Conservation (phyloP, 1,284 basidiomycete species). For the Leucoagaricus sp. region DNA sequence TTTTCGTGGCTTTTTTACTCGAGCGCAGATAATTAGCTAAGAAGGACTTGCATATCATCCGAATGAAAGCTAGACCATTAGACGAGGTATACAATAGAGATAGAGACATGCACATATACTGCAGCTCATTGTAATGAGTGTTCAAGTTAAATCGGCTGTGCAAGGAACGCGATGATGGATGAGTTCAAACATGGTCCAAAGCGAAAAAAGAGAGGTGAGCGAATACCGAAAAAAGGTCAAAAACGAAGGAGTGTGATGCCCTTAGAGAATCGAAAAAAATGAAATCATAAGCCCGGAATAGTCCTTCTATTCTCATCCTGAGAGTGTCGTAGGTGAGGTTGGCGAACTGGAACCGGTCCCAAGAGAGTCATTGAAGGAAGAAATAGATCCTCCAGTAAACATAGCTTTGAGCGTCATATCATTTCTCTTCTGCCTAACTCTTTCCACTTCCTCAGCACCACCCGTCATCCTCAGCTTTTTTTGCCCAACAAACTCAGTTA, state of each 20-base stretch:
- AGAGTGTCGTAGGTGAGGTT: slow-evolving; percentile 7
- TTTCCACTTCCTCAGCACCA: slow-evolving; percentile 88
- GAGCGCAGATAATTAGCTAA: no score
- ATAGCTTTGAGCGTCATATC: slow-evolving; percentile 87
- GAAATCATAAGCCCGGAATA: neutral
- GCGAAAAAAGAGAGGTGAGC: neutral
- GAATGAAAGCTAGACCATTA: slow-evolving; percentile 12
- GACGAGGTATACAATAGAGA: slow-evolving; percentile 4
- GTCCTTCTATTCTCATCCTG: neutral
- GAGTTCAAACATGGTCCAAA: neutral
- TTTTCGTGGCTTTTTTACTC: no score
- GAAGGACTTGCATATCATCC: neutral
- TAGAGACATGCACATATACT: neutral
- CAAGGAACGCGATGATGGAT: slow-evolving; percentile 1
- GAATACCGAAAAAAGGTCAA: neutral
- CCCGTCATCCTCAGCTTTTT: slow-evolving; percentile 93
- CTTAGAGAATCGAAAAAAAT: neutral
- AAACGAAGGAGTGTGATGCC: neutral
- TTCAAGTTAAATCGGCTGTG: slow-evolving; percentile 1
- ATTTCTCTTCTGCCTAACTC: slow-evolving; percentile 80
- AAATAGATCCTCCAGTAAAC: slow-evolving; percentile 52
- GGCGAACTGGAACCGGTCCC: slow-evolving; percentile 8
- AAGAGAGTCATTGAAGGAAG: slow-evolving; percentile 6
- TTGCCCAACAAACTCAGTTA: slow-evolving; percentile 79
- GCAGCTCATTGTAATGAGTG: neutral